Evolutionary conservation across 129 eudicot genomes (phyloP), one percentile per base, ranked within the genome.

Genomic region (Helichrysum umbraculigerum): DNA sequence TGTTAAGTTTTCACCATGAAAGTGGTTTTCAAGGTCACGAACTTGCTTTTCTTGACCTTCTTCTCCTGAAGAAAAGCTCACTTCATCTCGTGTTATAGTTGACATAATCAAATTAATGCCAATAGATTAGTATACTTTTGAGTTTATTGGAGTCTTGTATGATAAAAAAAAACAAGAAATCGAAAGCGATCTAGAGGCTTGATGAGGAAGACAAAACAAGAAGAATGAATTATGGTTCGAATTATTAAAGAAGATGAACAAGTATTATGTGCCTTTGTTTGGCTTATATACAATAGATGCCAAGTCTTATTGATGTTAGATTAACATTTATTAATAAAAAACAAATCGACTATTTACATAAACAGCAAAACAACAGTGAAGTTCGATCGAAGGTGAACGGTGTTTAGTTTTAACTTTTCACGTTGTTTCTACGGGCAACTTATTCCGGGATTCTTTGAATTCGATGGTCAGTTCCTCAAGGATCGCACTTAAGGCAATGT

Each of bases 1-100:
- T 64, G 29, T 47, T n/a, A 54, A 64, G 34, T 35, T 68, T 77
- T 59, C 81, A 17, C 69, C 83, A 17, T 79, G 68, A 19, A 78
- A 61, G 25, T 50, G 64, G 41, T 25, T 63, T 25, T 62, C 37
- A 63, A 78, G 72, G 5, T 77, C 75, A 1, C 68, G 82, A 79
- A 66, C 63, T 80, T 80, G 83, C 54, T 66, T 73, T 37, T 52
- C 83, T 35, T 35, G 73, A 54, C 54, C 79, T 39, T 66, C 79
- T 56, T 73, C 83, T 72, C 83, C 89, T 8, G 97, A 91, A 44
- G 95, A 86, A 80, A 86, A 88, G 64, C 92, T 88, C 8, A 79
- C 97, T 54, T 88, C 95, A 72, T 91, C 95, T 59, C 88, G 88
- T 76, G 91, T 86, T 28, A 83, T 73, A 84, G 84, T 90, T 51